Conservation (phyloP, 768 basidiomycete genomes). For the Termitomyces sp. region DNA sequence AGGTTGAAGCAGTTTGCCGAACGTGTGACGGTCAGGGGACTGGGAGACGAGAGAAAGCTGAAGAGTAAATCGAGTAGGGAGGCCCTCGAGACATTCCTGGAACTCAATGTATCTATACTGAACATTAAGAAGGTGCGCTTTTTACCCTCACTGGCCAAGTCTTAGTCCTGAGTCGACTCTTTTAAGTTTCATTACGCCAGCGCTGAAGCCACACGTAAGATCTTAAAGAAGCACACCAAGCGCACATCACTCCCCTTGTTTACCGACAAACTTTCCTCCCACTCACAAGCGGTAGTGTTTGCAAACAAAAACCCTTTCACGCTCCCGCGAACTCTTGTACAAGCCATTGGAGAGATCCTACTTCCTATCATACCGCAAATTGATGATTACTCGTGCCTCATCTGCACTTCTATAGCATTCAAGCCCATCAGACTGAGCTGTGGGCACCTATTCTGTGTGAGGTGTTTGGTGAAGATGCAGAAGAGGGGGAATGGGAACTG, state of each 20-base stretch:
- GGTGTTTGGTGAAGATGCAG: conserved; percentile 90
- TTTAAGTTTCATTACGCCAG: conserved; percentile 76
- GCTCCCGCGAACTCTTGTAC: conserved; percentile 50
- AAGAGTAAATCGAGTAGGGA: conserved; percentile 49
- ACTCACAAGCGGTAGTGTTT: conserved; percentile 16
- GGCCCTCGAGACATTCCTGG: conserved; percentile 66
- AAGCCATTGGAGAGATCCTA: conserved; percentile 77
- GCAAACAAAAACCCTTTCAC: conserved; percentile 8
- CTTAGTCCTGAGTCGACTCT: not conserved
- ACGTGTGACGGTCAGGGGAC: conserved; percentile 48
- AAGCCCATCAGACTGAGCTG: conserved; percentile 84
- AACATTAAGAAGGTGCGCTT: conserved; percentile 68
- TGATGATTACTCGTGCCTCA: conserved; percentile 83
- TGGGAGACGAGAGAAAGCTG: conserved; percentile 50
- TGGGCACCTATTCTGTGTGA: conserved; percentile 72
- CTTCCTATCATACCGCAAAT: conserved; percentile 76
- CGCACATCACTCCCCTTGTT: conserved; percentile 77
- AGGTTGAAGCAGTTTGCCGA: conserved; percentile 60
- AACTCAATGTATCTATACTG: conserved; percentile 73
- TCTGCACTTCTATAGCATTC: conserved; percentile 89
- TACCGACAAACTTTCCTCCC: conserved; percentile 11
- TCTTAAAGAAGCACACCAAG: conserved; percentile 92
- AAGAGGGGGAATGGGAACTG: conserved; percentile 69
- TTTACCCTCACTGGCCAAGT: not conserved
- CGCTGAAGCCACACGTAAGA: conserved; percentile 86